These are phyloP conservation scores for Aspergillus tubingensis DNA, from an alignment of 2,329 filamentous ascomycete species.

Conservation along the genomic window DNA sequence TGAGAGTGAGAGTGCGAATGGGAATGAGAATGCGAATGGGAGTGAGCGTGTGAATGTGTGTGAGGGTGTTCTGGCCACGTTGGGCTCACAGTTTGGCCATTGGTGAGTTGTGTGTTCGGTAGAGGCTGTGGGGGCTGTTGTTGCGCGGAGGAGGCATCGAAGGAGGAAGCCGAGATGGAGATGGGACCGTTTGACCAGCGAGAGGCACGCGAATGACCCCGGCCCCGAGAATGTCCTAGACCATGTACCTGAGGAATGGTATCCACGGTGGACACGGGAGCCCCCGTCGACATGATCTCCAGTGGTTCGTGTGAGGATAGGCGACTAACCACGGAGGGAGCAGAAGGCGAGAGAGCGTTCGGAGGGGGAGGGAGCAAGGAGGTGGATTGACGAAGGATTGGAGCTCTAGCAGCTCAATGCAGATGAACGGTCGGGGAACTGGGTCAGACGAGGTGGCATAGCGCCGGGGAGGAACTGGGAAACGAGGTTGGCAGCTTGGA, in stretches of 20 bases:
- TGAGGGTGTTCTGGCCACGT: constrained; percentile 36
- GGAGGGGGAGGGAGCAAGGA: constrained; percentile 11
- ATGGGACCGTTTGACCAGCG: constrained; percentile 33
- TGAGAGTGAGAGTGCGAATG: constrained; percentile 19
- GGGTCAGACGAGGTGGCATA: constrained; percentile 21
- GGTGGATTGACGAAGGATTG: constrained; percentile 3
- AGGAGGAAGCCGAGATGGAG: constrained; percentile 26
- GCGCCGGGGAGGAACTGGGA: constrained; percentile 10
- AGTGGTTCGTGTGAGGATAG: constrained; percentile 12
- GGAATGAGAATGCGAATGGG: constrained; percentile 35
- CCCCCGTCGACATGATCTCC: constrained; percentile 38
- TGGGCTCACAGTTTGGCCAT: constrained; percentile 29
- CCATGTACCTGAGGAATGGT: constrained; percentile 29
- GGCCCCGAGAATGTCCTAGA: constrained; percentile 33
- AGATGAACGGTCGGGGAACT: constrained; percentile 16
- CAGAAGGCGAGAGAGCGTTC: constrained; percentile 15
- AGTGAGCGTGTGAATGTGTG: constrained; percentile 40
- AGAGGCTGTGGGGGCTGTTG: constrained; percentile 21
- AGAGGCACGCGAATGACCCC: constrained; percentile 38
- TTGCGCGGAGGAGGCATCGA: constrained; percentile 20
- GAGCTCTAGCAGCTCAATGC: constrained; percentile 25
- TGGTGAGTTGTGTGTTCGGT: constrained; percentile 22
- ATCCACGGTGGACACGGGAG: constrained; percentile 33
- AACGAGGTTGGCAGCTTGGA: not conserved
- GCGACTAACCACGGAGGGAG: constrained; percentile 5